Evolutionary conservation across 2,329 filamentous ascomycete species (phyloP), one percentile per base, ranked within the genome.

Genomic region (Dothideomycetes sp.): DNA sequence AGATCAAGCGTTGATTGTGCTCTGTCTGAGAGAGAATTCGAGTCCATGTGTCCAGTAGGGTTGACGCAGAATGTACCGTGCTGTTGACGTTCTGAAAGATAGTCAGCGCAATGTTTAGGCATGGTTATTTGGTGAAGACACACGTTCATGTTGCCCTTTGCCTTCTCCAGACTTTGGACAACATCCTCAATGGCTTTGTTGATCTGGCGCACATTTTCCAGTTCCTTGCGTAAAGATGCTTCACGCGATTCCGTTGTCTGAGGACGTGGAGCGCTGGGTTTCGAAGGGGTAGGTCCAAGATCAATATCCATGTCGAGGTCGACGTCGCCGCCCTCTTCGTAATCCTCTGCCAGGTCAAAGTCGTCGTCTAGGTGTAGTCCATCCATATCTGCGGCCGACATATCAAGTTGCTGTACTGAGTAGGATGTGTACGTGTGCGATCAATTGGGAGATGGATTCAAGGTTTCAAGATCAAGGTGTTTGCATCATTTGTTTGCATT

Each of bases 1-100:
- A 71, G 31, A 98, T 81, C 36, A 98, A 69, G 17, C 91, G 80
- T 61, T 96, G 88, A 58, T 94, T 96, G 64, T 98, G 91, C 63
- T 98, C 91, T 4, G 91, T 95, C 62, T 98, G 91, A 5, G 86
- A 91, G 10, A 98, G 75, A 50, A 98, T 95, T 38, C 87, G 80
- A 7, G 87, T 94, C 89, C 89, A 98, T 12, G 88, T 94, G 53
- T 93, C 87, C 22, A 98, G 78, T 11, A 98, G 74, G 1, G 83
- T 84, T 11, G 88, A 93, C 3, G 91, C 87, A 41, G 88, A 89
- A 50, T 75, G 74, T 29, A 96, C 87, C 3, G 91, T 95, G 47
- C 75, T 74, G 40, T 82, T 82, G 24, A 96, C 88, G 17, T 82
- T 93, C 83, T 84, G 47, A 7, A 13, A 5, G 19, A 49, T 33